These are phyloP conservation scores for Ogataea hybrid DNA, from an alignment of 1,139 yeast genomes.

Conservation along the genomic window DNA sequence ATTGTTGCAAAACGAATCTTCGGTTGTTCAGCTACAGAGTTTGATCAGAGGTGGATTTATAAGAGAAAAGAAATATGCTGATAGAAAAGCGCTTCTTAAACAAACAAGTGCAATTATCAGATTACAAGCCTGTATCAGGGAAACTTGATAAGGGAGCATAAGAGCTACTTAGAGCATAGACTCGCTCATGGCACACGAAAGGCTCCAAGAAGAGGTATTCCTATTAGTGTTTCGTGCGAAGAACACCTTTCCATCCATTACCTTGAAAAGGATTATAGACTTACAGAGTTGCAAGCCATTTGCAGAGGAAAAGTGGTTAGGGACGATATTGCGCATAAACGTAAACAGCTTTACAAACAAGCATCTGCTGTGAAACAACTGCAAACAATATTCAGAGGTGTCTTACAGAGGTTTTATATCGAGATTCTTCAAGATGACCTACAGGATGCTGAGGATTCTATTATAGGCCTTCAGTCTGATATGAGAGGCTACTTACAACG, in stretches of 20 bases:
- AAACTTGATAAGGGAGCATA: slow-evolving; percentile 10
- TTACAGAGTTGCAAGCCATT: slow-evolving; percentile 43
- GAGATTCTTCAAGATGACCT: slow-evolving; percentile 53
- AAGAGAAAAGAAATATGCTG: slow-evolving; percentile 21
- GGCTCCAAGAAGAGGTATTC: not conserved
- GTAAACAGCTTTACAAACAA: slow-evolving; percentile 28
- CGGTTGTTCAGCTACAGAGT: slow-evolving; percentile 35
- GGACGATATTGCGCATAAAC: slow-evolving; percentile 28
- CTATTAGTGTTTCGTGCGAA: slow-evolving; percentile 7
- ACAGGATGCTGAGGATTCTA: slow-evolving; percentile 40
- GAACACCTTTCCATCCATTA: slow-evolving; percentile 37
- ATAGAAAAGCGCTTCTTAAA: slow-evolving; percentile 18
- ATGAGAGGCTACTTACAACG: slow-evolving; percentile 48
- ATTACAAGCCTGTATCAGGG: slow-evolving; percentile 37
- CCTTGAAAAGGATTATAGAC: slow-evolving; percentile 36
- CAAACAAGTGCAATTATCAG: slow-evolving; percentile 22
- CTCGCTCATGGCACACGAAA: not conserved
- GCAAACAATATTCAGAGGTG: slow-evolving; percentile 45
- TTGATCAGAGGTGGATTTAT: slow-evolving; percentile 31
- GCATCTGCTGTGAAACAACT: slow-evolving; percentile 32
- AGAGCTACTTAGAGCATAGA: slow-evolving; percentile 1
- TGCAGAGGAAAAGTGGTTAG: slow-evolving; percentile 46
- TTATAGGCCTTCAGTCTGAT: slow-evolving; percentile 49
- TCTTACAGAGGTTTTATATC: slow-evolving; percentile 48
- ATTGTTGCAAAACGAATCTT: slow-evolving; percentile 31